Evolutionary conservation across 306 rosid species (phyloP).

Genomic region (Cucurbita argyrosperma): DNA sequence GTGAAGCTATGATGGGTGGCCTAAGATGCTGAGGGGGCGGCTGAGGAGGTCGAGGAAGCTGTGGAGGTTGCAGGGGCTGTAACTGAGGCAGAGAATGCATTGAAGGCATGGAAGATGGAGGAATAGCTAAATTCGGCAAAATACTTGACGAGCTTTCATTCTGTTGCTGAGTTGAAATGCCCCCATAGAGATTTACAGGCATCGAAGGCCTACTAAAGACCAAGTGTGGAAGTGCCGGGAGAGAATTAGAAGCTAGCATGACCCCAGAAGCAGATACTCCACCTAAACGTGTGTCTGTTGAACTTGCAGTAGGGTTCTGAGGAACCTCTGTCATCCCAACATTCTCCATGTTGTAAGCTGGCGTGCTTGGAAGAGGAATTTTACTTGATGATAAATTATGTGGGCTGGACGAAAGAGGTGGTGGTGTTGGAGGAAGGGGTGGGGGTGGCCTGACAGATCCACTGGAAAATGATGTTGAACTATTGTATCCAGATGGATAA

Average conservation of each 20-base stretch:
- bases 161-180: constrained; percentile 53
- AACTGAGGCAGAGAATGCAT: constrained; percentile 61
- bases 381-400: constrained; percentile 45
- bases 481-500: constrained; percentile 47
- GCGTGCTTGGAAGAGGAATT: constrained; percentile 41
- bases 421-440: constrained; percentile 95
- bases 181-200: constrained; percentile 39
- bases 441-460: constrained; percentile 72
- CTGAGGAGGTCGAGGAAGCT: constrained; percentile 85
- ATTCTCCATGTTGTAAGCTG: constrained; percentile 39
- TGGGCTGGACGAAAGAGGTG: constrained; percentile 66
- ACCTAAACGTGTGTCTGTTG: constrained; percentile 18
- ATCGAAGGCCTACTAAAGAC: constrained; percentile 52
- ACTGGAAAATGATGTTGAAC: constrained; percentile 40
- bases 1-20: constrained; percentile 65
- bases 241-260: constrained; percentile 43
- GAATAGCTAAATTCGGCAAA: constrained; percentile 41
- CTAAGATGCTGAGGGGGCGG: constrained; percentile 92
- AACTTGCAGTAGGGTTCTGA: constrained; percentile 32
- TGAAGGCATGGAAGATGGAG: constrained; percentile 48
- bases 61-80: constrained; percentile 98
- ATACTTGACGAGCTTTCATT: constrained; percentile 43
- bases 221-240: constrained; percentile 32
- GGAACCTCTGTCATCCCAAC: constrained; percentile 35
- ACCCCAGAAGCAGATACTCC: constrained; percentile 32